Evolutionary conservation across 495 filamentous ascomycete species (phyloP).

Genomic region (Evernia prunastri): DNA sequence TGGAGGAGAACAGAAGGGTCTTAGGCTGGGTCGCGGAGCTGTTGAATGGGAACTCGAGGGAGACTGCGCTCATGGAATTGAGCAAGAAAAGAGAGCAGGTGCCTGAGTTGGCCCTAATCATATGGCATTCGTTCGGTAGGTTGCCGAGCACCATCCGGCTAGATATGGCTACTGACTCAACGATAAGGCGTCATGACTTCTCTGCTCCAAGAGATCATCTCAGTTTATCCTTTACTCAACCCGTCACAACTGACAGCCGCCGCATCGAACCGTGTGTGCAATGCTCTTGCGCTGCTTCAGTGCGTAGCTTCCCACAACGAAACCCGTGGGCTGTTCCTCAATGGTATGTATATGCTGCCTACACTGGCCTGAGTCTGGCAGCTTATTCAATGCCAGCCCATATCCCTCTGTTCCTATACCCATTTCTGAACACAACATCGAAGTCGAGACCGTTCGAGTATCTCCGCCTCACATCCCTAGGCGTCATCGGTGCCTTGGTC

Average conservation of each 20-base stretch:
- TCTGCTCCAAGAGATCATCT: slow-evolving; percentile 96
- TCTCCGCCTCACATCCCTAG: slow-evolving; percentile 92
- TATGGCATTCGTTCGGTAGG: slow-evolving; percentile 98
- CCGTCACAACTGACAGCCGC: slow-evolving; percentile 95
- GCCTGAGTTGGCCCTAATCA: slow-evolving; percentile 87
- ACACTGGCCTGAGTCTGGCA: not conserved
- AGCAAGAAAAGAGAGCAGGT: slow-evolving; percentile 99
- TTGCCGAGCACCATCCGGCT: slow-evolving; percentile 7
- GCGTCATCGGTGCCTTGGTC: slow-evolving; percentile 93
- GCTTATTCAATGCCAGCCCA: slow-evolving; percentile 57
- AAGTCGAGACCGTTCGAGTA: slow-evolving; percentile 99
- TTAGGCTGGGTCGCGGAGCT: slow-evolving; percentile 91
- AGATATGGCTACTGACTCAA: slow-evolving; percentile 23
- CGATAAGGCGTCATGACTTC: slow-evolving; percentile 93
- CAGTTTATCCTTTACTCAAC: slow-evolving; percentile 93
- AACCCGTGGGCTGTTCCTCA: slow-evolving; percentile 84
- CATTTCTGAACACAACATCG: slow-evolving; percentile 97
- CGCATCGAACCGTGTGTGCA: slow-evolving; percentile 95
- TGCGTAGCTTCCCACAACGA: slow-evolving; percentile 98
- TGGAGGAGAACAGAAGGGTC: slow-evolving; percentile 88
- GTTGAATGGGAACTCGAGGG: slow-evolving; percentile 76
- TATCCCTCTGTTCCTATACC: slow-evolving; percentile 96
- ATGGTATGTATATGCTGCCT: slow-evolving; percentile 51
- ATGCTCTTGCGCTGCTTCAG: slow-evolving; percentile 91
- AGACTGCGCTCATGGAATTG: slow-evolving; percentile 87